A percentile compares a stretch with the other conserved stretches of the same genome.
phyloP scores from a whole-genome alignment of 495 filamentous ascomycete genomes.

The Chaetomidium leptoderma region DNA sequence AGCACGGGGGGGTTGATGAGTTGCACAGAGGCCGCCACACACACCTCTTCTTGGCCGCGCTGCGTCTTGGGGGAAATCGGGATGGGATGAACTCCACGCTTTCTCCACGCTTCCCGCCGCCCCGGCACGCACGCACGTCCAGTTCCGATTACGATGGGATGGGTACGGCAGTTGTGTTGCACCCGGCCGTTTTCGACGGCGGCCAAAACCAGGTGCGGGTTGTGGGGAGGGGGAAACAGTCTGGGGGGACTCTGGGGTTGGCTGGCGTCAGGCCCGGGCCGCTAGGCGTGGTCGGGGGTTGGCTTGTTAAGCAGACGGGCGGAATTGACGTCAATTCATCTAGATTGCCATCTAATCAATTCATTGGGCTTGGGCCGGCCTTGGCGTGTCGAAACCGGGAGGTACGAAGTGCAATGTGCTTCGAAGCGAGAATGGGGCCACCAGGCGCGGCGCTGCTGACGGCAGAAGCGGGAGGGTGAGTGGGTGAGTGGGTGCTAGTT shows the following conservation, averaged over 20 bases:
- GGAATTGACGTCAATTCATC: slow-evolving; percentile 38
- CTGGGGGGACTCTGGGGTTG: slow-evolving; percentile 23
- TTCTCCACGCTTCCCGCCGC: slow-evolving; percentile 24
- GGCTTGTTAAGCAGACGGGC: slow-evolving; percentile 19
- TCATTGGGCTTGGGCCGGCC: slow-evolving; percentile 25
- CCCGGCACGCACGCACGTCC: slow-evolving; percentile 21
- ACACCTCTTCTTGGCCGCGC: neutral
- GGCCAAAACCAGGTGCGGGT: slow-evolving; percentile 28
- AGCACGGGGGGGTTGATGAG: neutral
- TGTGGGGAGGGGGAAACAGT: slow-evolving; percentile 12
- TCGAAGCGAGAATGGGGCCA: neutral
- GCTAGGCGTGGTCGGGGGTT: slow-evolving; percentile 15
- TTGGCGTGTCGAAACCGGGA: slow-evolving; percentile 27
- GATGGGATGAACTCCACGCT: slow-evolving; percentile 15
- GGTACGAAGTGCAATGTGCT: slow-evolving; percentile 34
- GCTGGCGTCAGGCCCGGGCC: slow-evolving; percentile 10
- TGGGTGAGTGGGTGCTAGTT: neutral
- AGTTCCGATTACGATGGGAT: neutral
- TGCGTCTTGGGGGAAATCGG: too few species aligned
- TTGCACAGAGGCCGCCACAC: slow-evolving; percentile 11
- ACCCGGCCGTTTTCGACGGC: slow-evolving; percentile 24
- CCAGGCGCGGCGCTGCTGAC: slow-evolving; percentile 1
- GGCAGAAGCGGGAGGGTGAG: neutral
- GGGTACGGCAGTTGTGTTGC: slow-evolving; percentile 33
- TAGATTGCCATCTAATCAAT: slow-evolving; percentile 36